Evolutionary conservation across 2,329 filamentous ascomycete genomes (phyloP).

Genomic region (Curvularia sp.): DNA sequence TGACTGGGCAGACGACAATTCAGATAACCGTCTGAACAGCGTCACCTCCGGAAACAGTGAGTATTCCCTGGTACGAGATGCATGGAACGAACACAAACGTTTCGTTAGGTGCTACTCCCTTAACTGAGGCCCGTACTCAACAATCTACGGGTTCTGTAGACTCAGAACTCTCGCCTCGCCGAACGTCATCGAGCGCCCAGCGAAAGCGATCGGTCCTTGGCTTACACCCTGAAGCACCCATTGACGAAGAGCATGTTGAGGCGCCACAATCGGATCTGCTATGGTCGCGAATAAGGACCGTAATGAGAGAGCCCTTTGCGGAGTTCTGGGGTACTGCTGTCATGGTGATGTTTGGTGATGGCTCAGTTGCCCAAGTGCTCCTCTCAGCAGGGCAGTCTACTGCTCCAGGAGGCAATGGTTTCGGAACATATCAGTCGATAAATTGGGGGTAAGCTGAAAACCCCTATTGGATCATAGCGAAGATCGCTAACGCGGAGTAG

Average conservation of each 20-base stretch:
- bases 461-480: not conserved
- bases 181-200: constrained; percentile 33
- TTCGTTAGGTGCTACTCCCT: constrained; percentile 14
- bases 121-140: constrained; percentile 31
- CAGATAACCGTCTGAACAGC: constrained; percentile 16
- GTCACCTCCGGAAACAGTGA: constrained; percentile 16
- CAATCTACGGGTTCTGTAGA: constrained; percentile 22
- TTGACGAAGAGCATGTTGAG: constrained; percentile 52
- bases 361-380: constrained; percentile 53
- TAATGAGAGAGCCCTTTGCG: constrained; percentile 53
- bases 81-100: not conserved
- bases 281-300: constrained; percentile 49
- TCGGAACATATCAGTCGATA: constrained; percentile 53
- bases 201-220: constrained; percentile 41
- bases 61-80: not conserved
- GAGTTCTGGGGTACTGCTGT: constrained; percentile 55
- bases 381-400: constrained; percentile 47
- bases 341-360: constrained; percentile 55
- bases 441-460: constrained; percentile 48
- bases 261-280: constrained; percentile 45
- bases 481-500: constrained; percentile 24
- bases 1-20: constrained; percentile 29
- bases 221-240: constrained; percentile 51
- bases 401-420: constrained; percentile 54
- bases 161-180: constrained; percentile 18